Base-by-base conservation (phyloP, 768 basidiomycete species). In the Leccinellum albellum region DNA sequence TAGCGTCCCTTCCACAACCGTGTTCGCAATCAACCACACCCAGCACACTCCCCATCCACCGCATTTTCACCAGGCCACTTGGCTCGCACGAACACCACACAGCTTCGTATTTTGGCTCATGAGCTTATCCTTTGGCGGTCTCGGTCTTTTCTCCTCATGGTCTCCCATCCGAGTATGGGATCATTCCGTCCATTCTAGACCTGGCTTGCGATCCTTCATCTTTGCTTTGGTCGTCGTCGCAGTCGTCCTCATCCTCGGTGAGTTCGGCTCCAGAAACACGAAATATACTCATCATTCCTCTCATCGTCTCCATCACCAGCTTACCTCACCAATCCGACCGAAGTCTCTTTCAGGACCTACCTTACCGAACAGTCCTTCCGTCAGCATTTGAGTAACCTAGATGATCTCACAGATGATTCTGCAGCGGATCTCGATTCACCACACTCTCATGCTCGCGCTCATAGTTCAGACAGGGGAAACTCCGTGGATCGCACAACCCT, bases 331-430 rank as follows among this genome's bases (percentile, higher is more conserved):
- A 98, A 98, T 73, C 96, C 96, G 23, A 86, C 88, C 55, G 94
- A 98, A 74, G 86, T 86, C 48, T 94, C 94, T 7, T 98, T 99
- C 74, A 86, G 95, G 52, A 80, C 93, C 20, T 95, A 92, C 75
- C 86, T 98, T 63, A 98, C 95, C n/a, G 94, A 97, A 68, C 91
- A 91, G 68, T 95, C 94, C 24, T 98, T 99, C 72, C 91, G 95
- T 52, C 90, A 91, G 54, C 94, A 98, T 72, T 82, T 98, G 58
- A 91, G 85, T 58, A 87, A 87, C 54, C 83, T 97, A 65, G 88
- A 94, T 64, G 87, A 87, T 65, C 76, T 75, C 48, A 68, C 75
- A 56, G 82, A 85, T 53, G 86, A 87, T 55, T 74, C 80, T 55
- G 46, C 23, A 3, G 15, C 51, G 1, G 77, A 82, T 56, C 69